A percentile compares a stretch with the other conserved stretches of the same genome.
phyloP scores from a whole-genome alignment of 1,284 basidiomycete species.

The Moesziomyces sp. region DNA sequence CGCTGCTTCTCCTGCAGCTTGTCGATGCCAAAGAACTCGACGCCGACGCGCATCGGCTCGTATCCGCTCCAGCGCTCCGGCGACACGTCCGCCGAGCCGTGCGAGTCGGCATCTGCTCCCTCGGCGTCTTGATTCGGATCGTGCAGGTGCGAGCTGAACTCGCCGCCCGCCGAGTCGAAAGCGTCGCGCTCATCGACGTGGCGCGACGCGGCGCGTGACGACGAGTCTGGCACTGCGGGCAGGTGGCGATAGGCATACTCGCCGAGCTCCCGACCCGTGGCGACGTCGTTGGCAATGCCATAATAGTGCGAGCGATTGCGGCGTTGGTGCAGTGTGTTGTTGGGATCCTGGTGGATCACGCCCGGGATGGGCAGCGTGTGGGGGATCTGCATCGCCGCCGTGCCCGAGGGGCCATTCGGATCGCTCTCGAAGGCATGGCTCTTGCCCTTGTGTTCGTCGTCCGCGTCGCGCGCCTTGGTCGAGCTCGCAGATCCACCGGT shows the following conservation, averaged over 20 bases:
- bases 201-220: constrained; percentile 1
- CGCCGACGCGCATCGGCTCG: constrained; percentile 72
- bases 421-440: constrained; percentile 17
- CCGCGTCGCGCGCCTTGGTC: constrained; percentile 7
- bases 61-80: constrained; percentile 54
- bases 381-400: constrained; percentile 35
- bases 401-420: constrained; percentile 32
- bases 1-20: constrained; percentile 81
- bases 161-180: constrained; percentile 8
- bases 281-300: constrained; percentile 54
- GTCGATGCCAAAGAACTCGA: constrained; percentile 90
- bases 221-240: constrained; percentile 1
- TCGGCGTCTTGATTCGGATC: constrained; percentile 31
- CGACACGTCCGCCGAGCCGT: constrained; percentile 19
- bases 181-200: constrained; percentile 20
- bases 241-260: constrained; percentile 25
- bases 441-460: constrained; percentile 9
- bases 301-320: constrained; percentile 43
- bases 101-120: constrained; percentile 21
- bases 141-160: constrained; percentile 15
- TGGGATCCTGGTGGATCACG: constrained; percentile 20
- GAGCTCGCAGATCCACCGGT: constrained; percentile 2
- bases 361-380: constrained; percentile 34
- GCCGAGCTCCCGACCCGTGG: constrained; percentile 52
- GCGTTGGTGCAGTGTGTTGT: constrained; percentile 6